Percentiles rank a stretch among this genome's conserved stretches.
These are phyloP conservation scores for Tilletia indica DNA, from an alignment of 1,284 basidiomycete species.

Conservation along the genomic window DNA sequence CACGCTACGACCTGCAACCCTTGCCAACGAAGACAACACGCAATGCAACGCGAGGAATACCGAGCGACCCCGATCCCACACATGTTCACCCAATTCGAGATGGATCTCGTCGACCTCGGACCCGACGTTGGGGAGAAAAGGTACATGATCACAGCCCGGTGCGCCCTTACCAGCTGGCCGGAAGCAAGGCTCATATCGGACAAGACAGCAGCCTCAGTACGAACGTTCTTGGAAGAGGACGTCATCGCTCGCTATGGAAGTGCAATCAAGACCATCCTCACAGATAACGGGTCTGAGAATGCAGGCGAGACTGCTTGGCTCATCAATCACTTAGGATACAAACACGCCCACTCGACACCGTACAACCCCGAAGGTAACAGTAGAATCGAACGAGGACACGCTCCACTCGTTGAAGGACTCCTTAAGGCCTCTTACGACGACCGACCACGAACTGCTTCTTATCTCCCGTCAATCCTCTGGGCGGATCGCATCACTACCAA, in stretches of 20 bases:
- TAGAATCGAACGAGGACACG: neutral
- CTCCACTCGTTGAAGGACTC: neutral
- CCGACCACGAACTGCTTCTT: neutral
- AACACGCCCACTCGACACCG: neutral
- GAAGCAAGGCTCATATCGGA: neutral
- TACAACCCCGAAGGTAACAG: neutral
- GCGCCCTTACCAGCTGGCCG: neutral
- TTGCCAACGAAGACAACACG: neutral
- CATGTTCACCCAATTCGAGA: neutral
- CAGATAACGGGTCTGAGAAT: neutral
- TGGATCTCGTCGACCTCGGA: slow-evolving; percentile 2
- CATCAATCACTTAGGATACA: neutral
- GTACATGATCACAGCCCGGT: neutral
- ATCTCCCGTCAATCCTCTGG: neutral
- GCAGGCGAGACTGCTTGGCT: neutral
- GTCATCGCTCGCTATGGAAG: neutral
- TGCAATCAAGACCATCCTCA: neutral
- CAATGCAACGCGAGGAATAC: neutral
- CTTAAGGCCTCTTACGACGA: neutral
- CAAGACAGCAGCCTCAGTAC: neutral
- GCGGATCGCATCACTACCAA: neutral
- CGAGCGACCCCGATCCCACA: neutral
- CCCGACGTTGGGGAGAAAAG: neutral
- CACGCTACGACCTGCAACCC: neutral
- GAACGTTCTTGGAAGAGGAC: neutral